Conservation (phyloP, 192 early-diverging fungal genomes). For the Dissophora ornata region DNA sequence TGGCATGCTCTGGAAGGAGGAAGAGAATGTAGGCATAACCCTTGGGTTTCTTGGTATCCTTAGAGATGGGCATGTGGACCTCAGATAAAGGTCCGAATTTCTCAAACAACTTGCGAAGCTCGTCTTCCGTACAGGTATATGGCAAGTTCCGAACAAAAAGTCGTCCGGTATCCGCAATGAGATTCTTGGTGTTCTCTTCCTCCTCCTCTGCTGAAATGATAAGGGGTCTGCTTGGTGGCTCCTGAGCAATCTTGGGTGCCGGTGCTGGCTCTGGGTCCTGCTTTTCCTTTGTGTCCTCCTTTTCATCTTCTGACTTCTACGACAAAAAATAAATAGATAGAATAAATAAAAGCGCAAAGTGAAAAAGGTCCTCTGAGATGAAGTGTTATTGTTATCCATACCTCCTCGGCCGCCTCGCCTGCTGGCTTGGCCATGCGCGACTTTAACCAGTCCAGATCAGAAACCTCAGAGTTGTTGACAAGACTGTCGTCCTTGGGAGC, state of each 20-base stretch:
- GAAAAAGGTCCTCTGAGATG: neutral
- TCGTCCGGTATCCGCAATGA: constrained; percentile 94
- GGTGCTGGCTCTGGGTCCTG: constrained; percentile 4
- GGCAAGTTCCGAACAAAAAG: constrained; percentile 95
- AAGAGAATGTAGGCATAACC: constrained; percentile 94
- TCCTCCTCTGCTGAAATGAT: constrained; percentile 57
- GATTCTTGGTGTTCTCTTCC: constrained; percentile 61
- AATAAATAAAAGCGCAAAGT: neutral
- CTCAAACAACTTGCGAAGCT: constrained; percentile 84
- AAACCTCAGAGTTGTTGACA: constrained; percentile 53
- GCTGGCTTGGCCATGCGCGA: constrained; percentile 69
- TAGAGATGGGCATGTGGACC: constrained; percentile 94
- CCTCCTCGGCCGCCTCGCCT: neutral
- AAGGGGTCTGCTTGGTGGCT: constrained; percentile 44
- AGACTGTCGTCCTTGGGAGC: constrained; percentile 58
- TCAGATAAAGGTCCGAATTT: constrained; percentile 93
- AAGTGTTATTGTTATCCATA: constrained; percentile 11
- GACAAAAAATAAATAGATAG: neutral
- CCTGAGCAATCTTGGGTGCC: constrained; percentile 41
- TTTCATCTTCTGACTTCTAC: constrained; percentile 20
- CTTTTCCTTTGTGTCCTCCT: constrained; percentile 22
- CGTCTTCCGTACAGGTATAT: constrained; percentile 89
- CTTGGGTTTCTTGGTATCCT: constrained; percentile 92
- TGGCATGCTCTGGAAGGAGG: constrained; percentile 92
- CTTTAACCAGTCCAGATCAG: constrained; percentile 76